Conservation (phyloP, 179 eudicot genomes). For the Beta lomatogona region DNA sequence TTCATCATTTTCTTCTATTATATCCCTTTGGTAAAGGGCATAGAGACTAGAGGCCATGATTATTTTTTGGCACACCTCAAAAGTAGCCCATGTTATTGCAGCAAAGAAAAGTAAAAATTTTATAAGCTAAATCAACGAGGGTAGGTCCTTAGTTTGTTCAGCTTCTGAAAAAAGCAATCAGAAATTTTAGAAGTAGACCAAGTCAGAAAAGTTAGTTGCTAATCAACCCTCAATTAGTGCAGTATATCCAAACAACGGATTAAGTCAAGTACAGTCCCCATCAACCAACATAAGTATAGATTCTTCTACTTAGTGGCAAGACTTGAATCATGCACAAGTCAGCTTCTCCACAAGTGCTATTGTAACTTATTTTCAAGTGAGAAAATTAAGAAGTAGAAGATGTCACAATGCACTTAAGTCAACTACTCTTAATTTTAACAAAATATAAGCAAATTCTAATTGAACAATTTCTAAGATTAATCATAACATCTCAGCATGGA, state of each 20-base stretch:
- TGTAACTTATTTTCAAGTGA: slow-evolving; percentile 5
- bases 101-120: neutral
- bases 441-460: too few species aligned
- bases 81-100: slow-evolving; percentile 2
- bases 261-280: slow-evolving; percentile 26
- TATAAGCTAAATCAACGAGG: neutral
- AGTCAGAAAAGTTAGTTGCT: slow-evolving; percentile 19
- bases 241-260: slow-evolving; percentile 20
- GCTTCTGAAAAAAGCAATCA: slow-evolving; percentile 15
- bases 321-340: slow-evolving; percentile 17
- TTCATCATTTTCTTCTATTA: slow-evolving; percentile 19
- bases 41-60: neutral
- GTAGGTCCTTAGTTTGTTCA: neutral
- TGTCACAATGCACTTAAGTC: neutral
- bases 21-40: neutral
- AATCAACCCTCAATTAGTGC: slow-evolving; percentile 26
- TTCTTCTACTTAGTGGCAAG: slow-evolving; percentile 9
- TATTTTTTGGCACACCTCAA: slow-evolving; percentile 12
- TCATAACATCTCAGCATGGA: too few species aligned
- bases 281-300: slow-evolving; percentile 7
- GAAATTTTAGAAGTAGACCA: slow-evolving; percentile 14
- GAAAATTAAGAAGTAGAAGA: slow-evolving; percentile 5
- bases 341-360: slow-evolving; percentile 18
- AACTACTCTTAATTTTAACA: neutral
- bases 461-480: too few species aligned